Evolutionary conservation across 495 filamentous ascomycete genomes (phyloP).

Genomic region (Astrocystis sublimbata): DNA sequence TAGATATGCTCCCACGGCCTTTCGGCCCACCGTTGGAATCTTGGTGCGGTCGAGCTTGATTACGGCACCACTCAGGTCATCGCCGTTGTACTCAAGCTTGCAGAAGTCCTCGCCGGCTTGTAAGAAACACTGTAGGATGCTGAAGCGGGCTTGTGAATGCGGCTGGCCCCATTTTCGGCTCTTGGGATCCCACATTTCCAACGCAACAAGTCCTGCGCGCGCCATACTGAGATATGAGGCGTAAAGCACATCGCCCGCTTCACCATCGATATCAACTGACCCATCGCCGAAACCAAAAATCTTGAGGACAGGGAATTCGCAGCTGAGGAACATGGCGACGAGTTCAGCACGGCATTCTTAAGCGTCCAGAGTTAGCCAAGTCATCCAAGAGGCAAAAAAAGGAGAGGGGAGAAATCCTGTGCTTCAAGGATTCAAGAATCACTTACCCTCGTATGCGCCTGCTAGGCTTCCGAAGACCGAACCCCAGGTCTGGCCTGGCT

Average conservation of each 20-base stretch:
- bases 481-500: slow-evolving; percentile 92
- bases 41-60: slow-evolving; percentile 81
- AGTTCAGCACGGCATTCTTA: slow-evolving; percentile 69
- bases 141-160: slow-evolving; percentile 93
- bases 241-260: slow-evolving; percentile 84
- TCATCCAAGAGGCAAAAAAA: neutral
- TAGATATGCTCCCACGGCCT: slow-evolving; percentile 83
- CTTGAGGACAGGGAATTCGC: slow-evolving; percentile 82
- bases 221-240: slow-evolving; percentile 89
- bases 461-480: slow-evolving; percentile 86
- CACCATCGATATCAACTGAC: slow-evolving; percentile 63
- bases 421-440: neutral
- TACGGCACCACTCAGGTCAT: slow-evolving; percentile 76
- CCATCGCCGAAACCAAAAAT: slow-evolving; percentile 92
- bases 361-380: neutral
- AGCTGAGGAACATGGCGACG: slow-evolving; percentile 89
- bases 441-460: slow-evolving; percentile 75
- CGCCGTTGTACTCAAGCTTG: slow-evolving; percentile 69
- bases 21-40: slow-evolving; percentile 65
- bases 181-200: slow-evolving; percentile 90
- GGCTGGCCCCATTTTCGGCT: slow-evolving; percentile 90
- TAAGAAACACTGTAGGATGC: slow-evolving; percentile 90
- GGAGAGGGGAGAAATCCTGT: neutral
- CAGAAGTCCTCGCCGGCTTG: slow-evolving; percentile 79
- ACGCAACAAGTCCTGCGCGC: slow-evolving; percentile 75